phyloP scores from a whole-genome alignment of 345 rosid genomes.

The Acer yangbiense region DNA sequence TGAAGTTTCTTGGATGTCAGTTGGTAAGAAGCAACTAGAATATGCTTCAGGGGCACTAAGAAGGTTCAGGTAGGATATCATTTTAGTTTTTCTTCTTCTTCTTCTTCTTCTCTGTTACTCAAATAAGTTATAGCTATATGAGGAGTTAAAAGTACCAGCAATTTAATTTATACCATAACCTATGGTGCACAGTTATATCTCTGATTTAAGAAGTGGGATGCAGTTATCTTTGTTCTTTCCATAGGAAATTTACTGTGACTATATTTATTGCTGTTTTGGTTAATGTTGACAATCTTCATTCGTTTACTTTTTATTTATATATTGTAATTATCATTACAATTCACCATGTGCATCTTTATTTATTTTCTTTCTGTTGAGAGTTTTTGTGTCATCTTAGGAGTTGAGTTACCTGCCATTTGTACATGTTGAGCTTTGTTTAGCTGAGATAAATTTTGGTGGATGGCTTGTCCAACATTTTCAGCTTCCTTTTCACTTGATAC shows the following conservation, averaged over 20 bases:
- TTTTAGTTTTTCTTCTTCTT: not conserved
- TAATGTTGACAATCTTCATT: not conserved
- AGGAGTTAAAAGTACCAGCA: not conserved
- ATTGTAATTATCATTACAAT: not conserved
- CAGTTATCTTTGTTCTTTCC: not conserved
- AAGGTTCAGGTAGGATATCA: slow-evolving; percentile 65
- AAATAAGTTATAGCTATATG: not conserved
- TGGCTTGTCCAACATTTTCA: not conserved
- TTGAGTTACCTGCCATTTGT: not conserved
- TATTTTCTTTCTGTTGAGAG: too few species aligned
- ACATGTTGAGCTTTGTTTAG: not conserved
- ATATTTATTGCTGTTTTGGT: not conserved
- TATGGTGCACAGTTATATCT: slow-evolving; percentile 4
- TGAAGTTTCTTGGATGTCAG: slow-evolving; percentile 98
- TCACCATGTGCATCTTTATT: too few species aligned
- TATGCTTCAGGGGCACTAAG: slow-evolving; percentile 93
- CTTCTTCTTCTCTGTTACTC: slow-evolving; percentile 8
- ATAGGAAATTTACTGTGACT: not conserved
- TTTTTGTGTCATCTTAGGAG: not conserved
- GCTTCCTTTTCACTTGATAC: not conserved
- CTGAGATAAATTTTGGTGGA: not conserved
- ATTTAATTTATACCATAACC: not conserved
- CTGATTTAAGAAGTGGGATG: not conserved
- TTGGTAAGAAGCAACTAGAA: slow-evolving; percentile 88
- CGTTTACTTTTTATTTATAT: not conserved